phyloP scores from a whole-genome alignment of 495 filamentous ascomycete species.

The Apiosordaria backusii region DNA sequence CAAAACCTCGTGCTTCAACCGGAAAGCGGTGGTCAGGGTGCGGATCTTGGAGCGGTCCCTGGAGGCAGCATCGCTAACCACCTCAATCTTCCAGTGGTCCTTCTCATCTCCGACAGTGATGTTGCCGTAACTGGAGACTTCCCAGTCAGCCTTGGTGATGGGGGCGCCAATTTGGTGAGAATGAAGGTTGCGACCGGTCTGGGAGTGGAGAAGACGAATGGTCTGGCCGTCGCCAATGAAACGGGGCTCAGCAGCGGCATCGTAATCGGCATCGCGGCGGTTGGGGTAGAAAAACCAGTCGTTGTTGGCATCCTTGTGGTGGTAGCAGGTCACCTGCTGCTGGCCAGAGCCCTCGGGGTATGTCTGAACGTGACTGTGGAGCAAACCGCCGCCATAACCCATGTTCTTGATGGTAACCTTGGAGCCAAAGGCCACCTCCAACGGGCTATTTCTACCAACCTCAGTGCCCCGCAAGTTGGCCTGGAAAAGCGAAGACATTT shows the following conservation, averaged over 20 bases:
- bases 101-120: conserved; percentile 96
- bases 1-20: conserved; percentile 75
- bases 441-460: conserved; percentile 86
- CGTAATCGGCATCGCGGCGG: conserved; percentile 67
- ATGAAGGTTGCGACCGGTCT: conserved; percentile 95
- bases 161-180: conserved; percentile 87
- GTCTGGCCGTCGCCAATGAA: conserved; percentile 74
- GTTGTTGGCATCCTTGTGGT: conserved; percentile 99
- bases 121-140: conserved; percentile 96
- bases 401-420: conserved; percentile 96
- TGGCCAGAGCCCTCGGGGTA: conserved; percentile 92
- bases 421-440: conserved; percentile 87
- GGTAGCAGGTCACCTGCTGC: conserved; percentile 98
- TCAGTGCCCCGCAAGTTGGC: conserved; percentile 92
- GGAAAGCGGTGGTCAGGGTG: conserved; percentile 90
- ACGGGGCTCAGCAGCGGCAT: conserved; percentile 60
- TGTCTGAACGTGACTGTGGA: conserved; percentile 93
- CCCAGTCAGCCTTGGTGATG: conserved; percentile 80
- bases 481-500: conserved; percentile 99
- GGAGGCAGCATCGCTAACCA: conserved; percentile 83
- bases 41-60: conserved; percentile 80
- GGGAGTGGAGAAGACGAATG: conserved; percentile 87
- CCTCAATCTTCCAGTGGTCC: conserved; percentile 94
- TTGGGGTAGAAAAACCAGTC: conserved; percentile 99
- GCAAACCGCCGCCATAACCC: conserved; percentile 96